Base-by-base conservation (phyloP, 2,329 filamentous ascomycete genomes). In the Hypoxylon sp. region DNA sequence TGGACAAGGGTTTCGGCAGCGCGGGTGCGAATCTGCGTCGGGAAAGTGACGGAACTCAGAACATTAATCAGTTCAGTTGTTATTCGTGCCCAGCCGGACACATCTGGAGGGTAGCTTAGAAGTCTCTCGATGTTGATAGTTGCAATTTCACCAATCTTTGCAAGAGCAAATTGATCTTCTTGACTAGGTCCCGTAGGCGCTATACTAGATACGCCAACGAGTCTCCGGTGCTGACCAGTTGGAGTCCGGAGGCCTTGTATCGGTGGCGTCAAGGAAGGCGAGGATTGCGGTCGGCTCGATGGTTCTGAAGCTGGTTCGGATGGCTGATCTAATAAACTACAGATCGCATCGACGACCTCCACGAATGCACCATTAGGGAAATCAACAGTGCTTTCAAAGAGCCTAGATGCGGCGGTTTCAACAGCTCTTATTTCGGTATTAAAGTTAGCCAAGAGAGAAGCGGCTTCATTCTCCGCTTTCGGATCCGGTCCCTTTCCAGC, bases 331-430 rank as follows among this genome's bases (percentile, higher is more conserved):
- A 97, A 83, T 5, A 98, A 83, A 49, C 86, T 84, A 74, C 93
- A 94, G 3, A 97, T 85, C 0, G 94, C 91, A 59, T 85, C 82
- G 1, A 98, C 83, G 9, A 98, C 89, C 69, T 93, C 88, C 4
- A 91, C 82, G 73, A 98, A 98, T 0, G 93, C 85, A 14, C 89
- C 85, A 70, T 95, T 94, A 0, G 94, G 93, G 74, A 97, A 98
- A 73, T 98, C 94, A 14, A 91, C 85, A 0, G 94, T 98, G 79
- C 94, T 97, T 77, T 98, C 96, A 63, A 98, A 90, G 17, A 99
- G 84, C 68, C 96, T 89, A 1, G 90, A 89, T 1, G 94, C 93
- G 2, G 96, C 96, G 5, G 91, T 91, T 78, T 98, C 93, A 0
- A 98, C 95, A 32, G 96, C 93, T 65, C 91, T 88, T 28, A 97